A percentile compares a stretch with the other conserved stretches of the same genome.
Evolutionary conservation across 73 alveolate species (phyloP).

Genomic region (Paramecium biaurelia): DNA sequence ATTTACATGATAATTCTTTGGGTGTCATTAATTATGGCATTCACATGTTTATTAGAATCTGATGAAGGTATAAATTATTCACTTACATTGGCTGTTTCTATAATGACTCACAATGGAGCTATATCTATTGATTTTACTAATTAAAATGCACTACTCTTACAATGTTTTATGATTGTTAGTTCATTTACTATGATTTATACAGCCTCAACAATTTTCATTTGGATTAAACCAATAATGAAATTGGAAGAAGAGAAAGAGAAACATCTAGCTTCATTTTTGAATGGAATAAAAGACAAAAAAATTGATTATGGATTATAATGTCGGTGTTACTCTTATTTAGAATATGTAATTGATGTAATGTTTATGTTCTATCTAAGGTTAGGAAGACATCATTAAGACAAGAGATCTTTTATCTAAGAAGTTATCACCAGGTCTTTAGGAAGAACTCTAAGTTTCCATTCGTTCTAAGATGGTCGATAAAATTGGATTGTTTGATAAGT

Average conservation of each 20-base stretch:
- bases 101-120: not conserved
- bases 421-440: constrained; percentile 21
- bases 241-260: constrained; percentile 27
- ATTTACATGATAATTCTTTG: not conserved
- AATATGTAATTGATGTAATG: not conserved
- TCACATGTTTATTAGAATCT: not conserved
- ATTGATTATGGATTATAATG: constrained; percentile 3
- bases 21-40: not conserved
- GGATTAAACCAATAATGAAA: constrained; percentile 2
- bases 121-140: not conserved
- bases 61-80: not conserved
- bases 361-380: not conserved
- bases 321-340: not conserved
- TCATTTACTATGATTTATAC: not conserved
- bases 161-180: not conserved
- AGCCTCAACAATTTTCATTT: not conserved
- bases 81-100: not conserved
- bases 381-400: constrained; percentile 22
- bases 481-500: not conserved
- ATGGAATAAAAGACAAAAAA: not conserved
- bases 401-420: not conserved
- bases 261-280: not conserved
- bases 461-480: not conserved
- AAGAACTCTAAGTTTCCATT: constrained; percentile 18
- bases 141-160: not conserved